Conservation (phyloP, 805 yeast species). For the Metschnikowia orientalis region DNA sequence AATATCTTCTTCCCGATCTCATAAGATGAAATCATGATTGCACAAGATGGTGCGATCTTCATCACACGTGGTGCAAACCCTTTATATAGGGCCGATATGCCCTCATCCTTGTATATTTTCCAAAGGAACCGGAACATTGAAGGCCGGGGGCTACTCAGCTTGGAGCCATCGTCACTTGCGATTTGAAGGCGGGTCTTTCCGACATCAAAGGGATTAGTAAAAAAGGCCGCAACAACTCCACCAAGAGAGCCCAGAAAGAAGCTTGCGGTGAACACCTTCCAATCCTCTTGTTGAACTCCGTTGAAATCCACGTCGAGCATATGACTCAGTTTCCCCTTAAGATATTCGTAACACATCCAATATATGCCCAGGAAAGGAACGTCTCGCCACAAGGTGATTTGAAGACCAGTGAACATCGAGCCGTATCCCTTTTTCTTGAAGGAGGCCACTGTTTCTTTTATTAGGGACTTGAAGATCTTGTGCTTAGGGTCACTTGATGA, state of each 20-base stretch:
- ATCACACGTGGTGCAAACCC: constrained; percentile 83
- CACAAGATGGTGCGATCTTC: constrained; percentile 96
- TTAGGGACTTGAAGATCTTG: constrained; percentile 40
- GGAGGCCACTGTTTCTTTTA: constrained; percentile 51
- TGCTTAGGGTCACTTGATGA: constrained; percentile 13
- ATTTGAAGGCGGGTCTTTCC: constrained; percentile 89
- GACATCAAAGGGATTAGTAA: constrained; percentile 94
- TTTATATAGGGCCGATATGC: constrained; percentile 76
- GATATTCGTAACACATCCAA: constrained; percentile 79
- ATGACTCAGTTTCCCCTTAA: constrained; percentile 25
- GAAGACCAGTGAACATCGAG: constrained; percentile 77
- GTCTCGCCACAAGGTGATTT: constrained; percentile 91
- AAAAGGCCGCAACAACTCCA: constrained; percentile 79
- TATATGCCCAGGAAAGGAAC: constrained; percentile 95
- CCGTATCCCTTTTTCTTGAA: constrained; percentile 52
- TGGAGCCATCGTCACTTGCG: constrained; percentile 33
- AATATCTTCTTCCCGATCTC: constrained; percentile 73
- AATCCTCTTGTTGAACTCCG: constrained; percentile 21
- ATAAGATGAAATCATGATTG: constrained; percentile 94
- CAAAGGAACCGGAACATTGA: constrained; percentile 67
- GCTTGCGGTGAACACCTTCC: constrained; percentile 53
- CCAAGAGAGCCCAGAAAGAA: constrained; percentile 80
- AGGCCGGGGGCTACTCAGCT: constrained; percentile 29
- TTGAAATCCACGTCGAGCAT: constrained; percentile 23
- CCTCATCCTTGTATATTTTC: constrained; percentile 67